Base-by-base conservation (phyloP, 345 rosid species). In the Isatis tinctoria region DNA sequence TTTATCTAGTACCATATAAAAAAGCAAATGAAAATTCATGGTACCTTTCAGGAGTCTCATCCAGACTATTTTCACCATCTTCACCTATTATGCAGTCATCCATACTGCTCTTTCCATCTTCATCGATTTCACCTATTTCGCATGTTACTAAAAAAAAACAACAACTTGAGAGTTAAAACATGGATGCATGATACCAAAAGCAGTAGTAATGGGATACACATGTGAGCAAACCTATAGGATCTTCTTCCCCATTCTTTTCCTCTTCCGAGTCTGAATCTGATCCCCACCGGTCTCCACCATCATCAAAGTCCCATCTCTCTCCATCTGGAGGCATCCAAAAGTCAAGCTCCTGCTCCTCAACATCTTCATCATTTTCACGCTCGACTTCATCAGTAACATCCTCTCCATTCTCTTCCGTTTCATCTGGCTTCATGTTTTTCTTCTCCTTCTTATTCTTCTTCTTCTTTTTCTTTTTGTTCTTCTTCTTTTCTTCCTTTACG, bases 241-340 rank as follows among this genome's bases (percentile, higher is more conserved):
- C 79, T 58, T 80, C 87, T 75, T 79, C 90, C 17, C 62, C 87
- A 56, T 71, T 67, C 41, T 26, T 87, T 3, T 78, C 79, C 59
- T 86, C 90, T 65, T 70, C 92, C 4, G 85, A 81, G 57, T 85
- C 98, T n/a, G 85, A 81, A 84, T 88, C 96, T 86, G 96, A 88
- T 2, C 78, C 81, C 81, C 81, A 78, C 22, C 81, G 36, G 67
- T 73, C 78, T 49, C 54, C 30, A 17, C 81, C 81, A 36, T 73
- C 74, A 62, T 78, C 81, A 53, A 78, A 78, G 60, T 78, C 81
- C 81, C 81, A 78, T 44, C 96, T 90, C 3, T 87, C 88, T n/a
- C 96, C 97, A 26, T 18, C 81, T 0, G 95, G 90, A 27, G 98
- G 98, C 80, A 91, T 79, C 98, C 98, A 91, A 84, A 91, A 91